Base-by-base conservation (phyloP, 1,284 basidiomycete species). In the Phellinidium pouzarii region DNA sequence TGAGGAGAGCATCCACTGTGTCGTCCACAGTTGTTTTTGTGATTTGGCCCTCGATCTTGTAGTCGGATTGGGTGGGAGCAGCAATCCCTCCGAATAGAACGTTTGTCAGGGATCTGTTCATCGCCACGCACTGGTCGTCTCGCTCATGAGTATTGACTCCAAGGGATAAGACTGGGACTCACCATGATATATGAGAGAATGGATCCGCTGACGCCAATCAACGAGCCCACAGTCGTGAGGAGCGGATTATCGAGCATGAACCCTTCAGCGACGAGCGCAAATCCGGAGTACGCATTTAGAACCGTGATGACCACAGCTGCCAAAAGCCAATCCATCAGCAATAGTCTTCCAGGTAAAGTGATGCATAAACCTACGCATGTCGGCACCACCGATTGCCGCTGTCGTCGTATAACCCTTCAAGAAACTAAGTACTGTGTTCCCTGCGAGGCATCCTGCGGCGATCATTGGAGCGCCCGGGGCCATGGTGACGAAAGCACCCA, bases 121-220 rank as follows among this genome's bases (percentile, higher is more conserved):
- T 92, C 6, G 90, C 89, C 48, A 89, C 83, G 63, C 89, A 92
- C 89, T 91, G 37, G 7, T 3, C 37, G 12, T 40, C 25, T 34
- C 20, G 27, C 34, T 38, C 38, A 43, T 20, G 55, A 51, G 22
- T 43, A n/a, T 37, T 59, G 38, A 61, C 26, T 49, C n/a, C 5
- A 20, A 25, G 34, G 27, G 12, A 12, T 41, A 25, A 64, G 59
- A 55, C 58, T 58, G 48, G 58, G 3, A 58, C 70, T 58, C 59
- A 89, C 89, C 90, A 92, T 92, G 63, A 92, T 91, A 61, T 92
- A 91, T 8, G 87, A 89, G 50, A 92, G 77, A 62, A 92, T 92
- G n/a, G 86, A 89, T 52, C 88, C 88, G 65, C 84, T 88, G 62
- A 91, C 87, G 43, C 88, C 89, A 55, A 92, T 92, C 42, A 92